Evolutionary conservation across 768 basidiomycete genomes (phyloP).

Genomic region (Termitomyces titanicus): DNA sequence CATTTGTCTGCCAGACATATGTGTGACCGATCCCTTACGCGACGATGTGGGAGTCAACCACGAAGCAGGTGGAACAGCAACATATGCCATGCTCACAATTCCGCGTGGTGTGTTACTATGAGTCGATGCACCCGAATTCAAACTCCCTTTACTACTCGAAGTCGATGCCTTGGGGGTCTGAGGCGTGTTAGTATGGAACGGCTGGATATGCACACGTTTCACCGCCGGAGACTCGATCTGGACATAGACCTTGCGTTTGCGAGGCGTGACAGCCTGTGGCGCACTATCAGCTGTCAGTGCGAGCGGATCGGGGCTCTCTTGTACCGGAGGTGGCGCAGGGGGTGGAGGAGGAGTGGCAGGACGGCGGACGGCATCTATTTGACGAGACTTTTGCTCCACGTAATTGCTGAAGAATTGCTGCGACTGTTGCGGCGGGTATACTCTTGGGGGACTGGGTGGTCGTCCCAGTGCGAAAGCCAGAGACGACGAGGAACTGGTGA

Average conservation of each 20-base stretch:
- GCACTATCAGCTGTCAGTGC: slow-evolving; percentile 30
- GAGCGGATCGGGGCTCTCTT: slow-evolving; percentile 58
- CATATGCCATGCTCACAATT: slow-evolving; percentile 38
- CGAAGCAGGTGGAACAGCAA: slow-evolving; percentile 42
- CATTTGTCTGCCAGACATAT: slow-evolving; percentile 13
- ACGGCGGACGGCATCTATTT: slow-evolving; percentile 28
- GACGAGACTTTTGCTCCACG: slow-evolving; percentile 50
- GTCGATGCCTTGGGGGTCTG: slow-evolving; percentile 21
- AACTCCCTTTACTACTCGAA: slow-evolving; percentile 3
- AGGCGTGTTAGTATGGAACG: slow-evolving; percentile 20
- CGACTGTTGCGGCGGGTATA: slow-evolving; percentile 56
- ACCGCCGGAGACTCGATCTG: slow-evolving; percentile 57
- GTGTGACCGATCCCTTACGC: slow-evolving; percentile 21
- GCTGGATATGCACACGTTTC: slow-evolving; percentile 50
- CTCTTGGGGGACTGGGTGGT: slow-evolving; percentile 22
- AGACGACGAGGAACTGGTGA: slow-evolving; percentile 67
- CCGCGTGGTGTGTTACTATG: slow-evolving; percentile 30
- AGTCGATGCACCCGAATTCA: background rate
- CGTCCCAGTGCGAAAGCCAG: slow-evolving; percentile 69
- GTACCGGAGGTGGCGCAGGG: slow-evolving; percentile 17
- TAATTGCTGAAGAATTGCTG: slow-evolving; percentile 64
- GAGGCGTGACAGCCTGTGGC: slow-evolving; percentile 45
- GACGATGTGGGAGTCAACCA: slow-evolving; percentile 43
- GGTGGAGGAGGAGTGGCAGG: slow-evolving; percentile 21
- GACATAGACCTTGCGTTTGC: slow-evolving; percentile 65